Percentiles rank a stretch among this genome's conserved stretches.
These are phyloP conservation scores for Russula earlei DNA, from an alignment of 768 basidiomycete species.

Conservation along the genomic window DNA sequence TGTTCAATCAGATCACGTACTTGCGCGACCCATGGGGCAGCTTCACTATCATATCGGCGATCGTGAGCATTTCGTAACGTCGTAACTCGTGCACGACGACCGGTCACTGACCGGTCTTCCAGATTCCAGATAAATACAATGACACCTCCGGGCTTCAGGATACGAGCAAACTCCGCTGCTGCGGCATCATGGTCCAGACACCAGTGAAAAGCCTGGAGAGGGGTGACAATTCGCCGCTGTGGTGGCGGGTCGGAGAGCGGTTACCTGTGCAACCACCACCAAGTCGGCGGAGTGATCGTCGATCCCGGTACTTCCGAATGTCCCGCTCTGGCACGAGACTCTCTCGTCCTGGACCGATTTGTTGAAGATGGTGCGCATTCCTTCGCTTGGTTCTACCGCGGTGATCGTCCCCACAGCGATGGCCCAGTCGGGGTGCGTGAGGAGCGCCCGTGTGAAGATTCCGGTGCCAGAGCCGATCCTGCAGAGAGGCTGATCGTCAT, in stretches of 20 bases:
- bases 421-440: constrained; percentile 52
- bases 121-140: constrained; percentile 85
- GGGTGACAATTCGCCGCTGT: constrained; percentile 5
- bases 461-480: constrained; percentile 84
- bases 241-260: not conserved
- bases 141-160: constrained; percentile 66
- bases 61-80: not conserved
- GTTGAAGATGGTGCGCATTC: constrained; percentile 71
- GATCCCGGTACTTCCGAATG: constrained; percentile 57
- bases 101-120: constrained; percentile 54
- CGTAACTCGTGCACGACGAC: not conserved
- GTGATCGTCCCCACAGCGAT: constrained; percentile 42
- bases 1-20: constrained; percentile 60
- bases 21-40: constrained; percentile 64
- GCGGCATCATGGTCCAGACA: constrained; percentile 71
- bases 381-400: constrained; percentile 77
- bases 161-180: constrained; percentile 63
- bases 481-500: not conserved
- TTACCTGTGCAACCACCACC: constrained; percentile 67
- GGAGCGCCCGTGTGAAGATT: constrained; percentile 76
- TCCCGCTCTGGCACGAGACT: constrained; percentile 49
- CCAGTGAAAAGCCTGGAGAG: constrained; percentile 83
- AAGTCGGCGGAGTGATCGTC: constrained; percentile 66
- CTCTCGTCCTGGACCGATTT: constrained; percentile 46
- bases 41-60: constrained; percentile 31